Conservation (phyloP, 768 basidiomycete genomes). For the Daedalea quercina region DNA sequence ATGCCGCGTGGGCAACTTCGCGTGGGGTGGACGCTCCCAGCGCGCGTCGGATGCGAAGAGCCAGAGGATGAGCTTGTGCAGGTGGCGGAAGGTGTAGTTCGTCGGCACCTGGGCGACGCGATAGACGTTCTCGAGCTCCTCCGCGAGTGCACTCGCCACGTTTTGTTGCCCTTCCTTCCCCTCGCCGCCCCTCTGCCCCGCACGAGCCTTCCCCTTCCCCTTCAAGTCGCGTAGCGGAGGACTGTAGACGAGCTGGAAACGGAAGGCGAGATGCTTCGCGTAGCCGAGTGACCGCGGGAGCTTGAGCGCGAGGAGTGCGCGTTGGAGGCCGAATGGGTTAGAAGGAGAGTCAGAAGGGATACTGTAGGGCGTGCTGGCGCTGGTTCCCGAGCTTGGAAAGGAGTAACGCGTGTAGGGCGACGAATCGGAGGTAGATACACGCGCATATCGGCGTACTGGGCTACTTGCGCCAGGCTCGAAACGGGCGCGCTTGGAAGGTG, state of each 20-base stretch:
- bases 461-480: constrained; percentile 22
- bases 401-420: constrained; percentile 24
- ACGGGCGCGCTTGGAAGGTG: background rate
- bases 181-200: background rate
- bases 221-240: constrained; percentile 9
- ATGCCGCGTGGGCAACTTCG: background rate
- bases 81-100: constrained; percentile 62
- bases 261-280: constrained; percentile 54
- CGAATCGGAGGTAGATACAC: constrained; percentile 13
- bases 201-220: background rate
- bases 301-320: constrained; percentile 25
- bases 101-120: constrained; percentile 65
- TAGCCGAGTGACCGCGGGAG: constrained; percentile 42
- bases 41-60: constrained; percentile 36
- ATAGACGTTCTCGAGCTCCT: constrained; percentile 40
- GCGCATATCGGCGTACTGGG: constrained; percentile 13
- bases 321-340: constrained; percentile 61
- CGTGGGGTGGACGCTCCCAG: constrained; percentile 5
- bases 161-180: background rate
- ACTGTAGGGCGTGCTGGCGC: constrained; percentile 19
- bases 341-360: constrained; percentile 61
- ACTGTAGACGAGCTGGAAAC: constrained; percentile 49
- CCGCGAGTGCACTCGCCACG: constrained; percentile 9
- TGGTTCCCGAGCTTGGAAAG: background rate
- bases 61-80: constrained; percentile 56